Evolutionary conservation across 768 basidiomycete species (phyloP).

Genomic region (Leucocoprinus birnbaumii): DNA sequence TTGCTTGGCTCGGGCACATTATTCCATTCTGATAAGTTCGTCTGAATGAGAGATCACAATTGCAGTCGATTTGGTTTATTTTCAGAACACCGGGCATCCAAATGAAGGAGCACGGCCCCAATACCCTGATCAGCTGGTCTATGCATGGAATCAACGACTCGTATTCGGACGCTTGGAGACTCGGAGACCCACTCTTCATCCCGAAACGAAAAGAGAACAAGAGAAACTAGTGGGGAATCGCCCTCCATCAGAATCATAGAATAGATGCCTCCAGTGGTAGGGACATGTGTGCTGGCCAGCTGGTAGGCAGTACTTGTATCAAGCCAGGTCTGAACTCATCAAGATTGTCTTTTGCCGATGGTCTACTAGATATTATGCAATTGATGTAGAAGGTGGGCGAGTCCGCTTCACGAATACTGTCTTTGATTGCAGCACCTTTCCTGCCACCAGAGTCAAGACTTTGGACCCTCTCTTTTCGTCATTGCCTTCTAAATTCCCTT

Average conservation of each 20-base stretch:
- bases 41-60: not conserved
- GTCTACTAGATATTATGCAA: no score
- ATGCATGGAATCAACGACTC: not conserved
- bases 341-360: no score
- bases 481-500: not conserved
- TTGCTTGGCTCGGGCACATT: not conserved
- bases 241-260: constrained; percentile 6
- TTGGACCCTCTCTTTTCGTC: not conserved
- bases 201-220: constrained; percentile 12
- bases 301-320: no score
- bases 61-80: not conserved
- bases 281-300: constrained; percentile 3
- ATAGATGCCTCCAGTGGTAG: not conserved
- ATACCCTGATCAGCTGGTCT: constrained; percentile 3
- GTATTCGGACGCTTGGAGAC: not conserved
- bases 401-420: no score
- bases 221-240: not conserved
- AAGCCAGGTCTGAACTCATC: no score
- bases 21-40: not conserved
- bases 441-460: not conserved
- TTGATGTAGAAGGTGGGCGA: no score
- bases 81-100: not conserved
- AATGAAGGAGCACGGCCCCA: not conserved
- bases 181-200: not conserved
- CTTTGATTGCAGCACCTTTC: not conserved